These are phyloP conservation scores for Schizophyllum commune DNA, from an alignment of 1,284 basidiomycete genomes.

Conservation along the genomic window DNA sequence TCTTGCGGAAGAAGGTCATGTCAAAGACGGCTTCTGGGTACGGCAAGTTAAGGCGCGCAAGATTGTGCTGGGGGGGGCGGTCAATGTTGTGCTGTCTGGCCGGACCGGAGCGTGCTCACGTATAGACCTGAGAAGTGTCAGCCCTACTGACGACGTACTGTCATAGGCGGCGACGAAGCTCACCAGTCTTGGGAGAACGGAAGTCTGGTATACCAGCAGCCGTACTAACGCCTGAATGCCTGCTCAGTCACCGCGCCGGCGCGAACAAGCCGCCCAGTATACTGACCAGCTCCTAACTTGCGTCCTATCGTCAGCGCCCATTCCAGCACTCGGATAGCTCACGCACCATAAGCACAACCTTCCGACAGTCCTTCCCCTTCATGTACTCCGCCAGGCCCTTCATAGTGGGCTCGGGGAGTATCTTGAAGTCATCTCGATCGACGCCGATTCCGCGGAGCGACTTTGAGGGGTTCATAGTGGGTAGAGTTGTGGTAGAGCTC, in stretches of 20 bases:
- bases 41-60: slow-evolving; percentile 65
- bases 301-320: background rate
- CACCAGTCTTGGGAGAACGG: slow-evolving; percentile 70
- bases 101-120: slow-evolving; percentile 13
- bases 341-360: slow-evolving; percentile 67
- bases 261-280: background rate
- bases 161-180: too few species aligned
- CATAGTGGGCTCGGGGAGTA: slow-evolving; percentile 17
- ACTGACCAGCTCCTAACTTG: slow-evolving; percentile 57
- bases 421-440: background rate
- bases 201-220: slow-evolving; percentile 79
- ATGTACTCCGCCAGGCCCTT: slow-evolving; percentile 55
- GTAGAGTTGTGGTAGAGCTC: background rate
- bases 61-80: slow-evolving; percentile 49
- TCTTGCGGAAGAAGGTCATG: slow-evolving; percentile 63
- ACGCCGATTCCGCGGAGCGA: background rate
- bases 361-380: slow-evolving; percentile 55
- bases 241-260: background rate
- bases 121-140: too few species aligned
- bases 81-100: background rate
- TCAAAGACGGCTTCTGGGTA: slow-evolving; percentile 80
- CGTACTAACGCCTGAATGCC: slow-evolving; percentile 57
- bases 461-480: background rate
- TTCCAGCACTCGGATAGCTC: background rate
- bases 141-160: too few species aligned